Evolutionary conservation across 2,329 filamentous ascomycete species (phyloP).

Genomic region (Botryotinia narcissicola): DNA sequence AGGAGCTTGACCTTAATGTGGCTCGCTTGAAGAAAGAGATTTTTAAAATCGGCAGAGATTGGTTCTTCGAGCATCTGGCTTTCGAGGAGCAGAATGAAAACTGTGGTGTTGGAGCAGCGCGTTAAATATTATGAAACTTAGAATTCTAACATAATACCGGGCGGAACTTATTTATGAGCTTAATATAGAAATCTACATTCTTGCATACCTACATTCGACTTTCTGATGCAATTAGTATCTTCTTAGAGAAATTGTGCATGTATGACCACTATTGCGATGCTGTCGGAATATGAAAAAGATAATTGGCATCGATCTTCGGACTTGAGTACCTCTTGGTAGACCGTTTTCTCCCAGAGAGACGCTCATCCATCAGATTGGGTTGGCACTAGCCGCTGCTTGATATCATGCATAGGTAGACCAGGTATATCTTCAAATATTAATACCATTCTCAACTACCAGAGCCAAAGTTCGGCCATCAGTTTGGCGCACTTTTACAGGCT

Average conservation of each 20-base stretch:
- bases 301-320: not conserved
- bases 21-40: not conserved
- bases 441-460: not conserved
- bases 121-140: not conserved
- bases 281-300: not conserved
- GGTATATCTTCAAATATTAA: not conserved
- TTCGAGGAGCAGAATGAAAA: not conserved
- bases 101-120: not conserved
- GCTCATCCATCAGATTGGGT: not conserved
- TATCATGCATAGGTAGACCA: not conserved
- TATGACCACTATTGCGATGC: not conserved
- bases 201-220: not conserved
- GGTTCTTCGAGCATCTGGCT: conserved; percentile 4
- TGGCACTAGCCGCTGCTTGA: not conserved
- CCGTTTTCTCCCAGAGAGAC: not conserved
- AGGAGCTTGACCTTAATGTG: not conserved
- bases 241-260: not conserved
- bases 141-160: not conserved
- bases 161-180: not conserved
- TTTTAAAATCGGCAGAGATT: not conserved
- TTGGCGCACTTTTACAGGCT: not conserved
- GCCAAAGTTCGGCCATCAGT: not conserved
- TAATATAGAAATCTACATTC: not conserved
- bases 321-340: not conserved
- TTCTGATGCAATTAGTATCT: not conserved